A percentile compares a stretch with the other conserved stretches of the same genome.
Evolutionary conservation across 306 rosid genomes (phyloP).

Genomic region (Rosa rugosa): DNA sequence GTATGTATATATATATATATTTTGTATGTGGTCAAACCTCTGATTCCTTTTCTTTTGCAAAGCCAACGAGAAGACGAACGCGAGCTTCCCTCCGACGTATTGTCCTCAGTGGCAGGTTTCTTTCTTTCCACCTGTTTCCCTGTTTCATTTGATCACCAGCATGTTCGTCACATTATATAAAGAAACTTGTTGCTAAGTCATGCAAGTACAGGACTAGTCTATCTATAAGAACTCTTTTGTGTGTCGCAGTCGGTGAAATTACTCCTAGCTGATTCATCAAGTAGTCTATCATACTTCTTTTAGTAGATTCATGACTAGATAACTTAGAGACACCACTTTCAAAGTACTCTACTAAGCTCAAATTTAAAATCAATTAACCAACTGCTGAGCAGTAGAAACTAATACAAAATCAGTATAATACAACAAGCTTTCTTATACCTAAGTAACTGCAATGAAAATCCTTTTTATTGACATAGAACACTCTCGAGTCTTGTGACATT

Average conservation of each 20-base stretch:
- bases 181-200: background rate
- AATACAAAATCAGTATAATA: background rate
- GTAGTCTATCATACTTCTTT: background rate
- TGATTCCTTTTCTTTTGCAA: slow-evolving; percentile 34
- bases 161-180: slow-evolving; percentile 1
- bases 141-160: slow-evolving; percentile 15
- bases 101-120: slow-evolving; percentile 76
- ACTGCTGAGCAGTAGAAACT: background rate
- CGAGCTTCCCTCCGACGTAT: slow-evolving; percentile 43
- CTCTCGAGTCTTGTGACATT: background rate
- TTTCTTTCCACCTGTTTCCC: slow-evolving; percentile 35
- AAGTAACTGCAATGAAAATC: background rate
- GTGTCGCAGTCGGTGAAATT: background rate
- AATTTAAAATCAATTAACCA: background rate
- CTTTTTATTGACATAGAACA: background rate
- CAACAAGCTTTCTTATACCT: background rate
- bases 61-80: slow-evolving; percentile 66
- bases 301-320: background rate
- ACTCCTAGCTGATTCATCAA: slow-evolving; percentile 8
- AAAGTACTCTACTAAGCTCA: background rate
- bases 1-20: background rate
- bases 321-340: background rate
- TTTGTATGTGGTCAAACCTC: slow-evolving; percentile 27
- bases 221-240: background rate
- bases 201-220: background rate